These are phyloP conservation scores for Eryngium alpinum DNA, from an alignment of 140 eudicot genomes.

Conservation along the genomic window DNA sequence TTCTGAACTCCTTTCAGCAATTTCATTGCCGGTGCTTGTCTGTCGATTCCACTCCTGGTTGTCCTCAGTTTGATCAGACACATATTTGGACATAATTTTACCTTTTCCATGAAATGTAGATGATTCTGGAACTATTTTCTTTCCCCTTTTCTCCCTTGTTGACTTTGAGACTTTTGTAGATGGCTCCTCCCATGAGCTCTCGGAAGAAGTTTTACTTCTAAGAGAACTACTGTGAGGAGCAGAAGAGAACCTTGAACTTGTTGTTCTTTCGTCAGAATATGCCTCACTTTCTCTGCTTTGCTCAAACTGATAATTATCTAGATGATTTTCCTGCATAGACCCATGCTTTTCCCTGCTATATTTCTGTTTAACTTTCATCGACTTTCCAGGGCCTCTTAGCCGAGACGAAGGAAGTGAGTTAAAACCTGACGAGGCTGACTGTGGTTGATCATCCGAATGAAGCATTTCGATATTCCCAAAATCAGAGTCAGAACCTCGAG, in stretches of 20 bases:
- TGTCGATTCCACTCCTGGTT: constrained; percentile 44
- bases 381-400: constrained; percentile 41
- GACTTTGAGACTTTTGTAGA: constrained; percentile 44
- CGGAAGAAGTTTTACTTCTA: constrained; percentile 83
- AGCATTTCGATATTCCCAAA: constrained; percentile 34
- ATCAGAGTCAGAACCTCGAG: constrained; percentile 35
- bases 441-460: constrained; percentile 49
- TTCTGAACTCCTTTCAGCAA: constrained; percentile 30
- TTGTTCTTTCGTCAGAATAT: constrained; percentile 55
- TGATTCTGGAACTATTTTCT: constrained; percentile 37
- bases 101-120: constrained; percentile 33
- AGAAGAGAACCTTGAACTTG: constrained; percentile 61
- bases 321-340: constrained; percentile 32
- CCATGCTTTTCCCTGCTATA: constrained; percentile 43
- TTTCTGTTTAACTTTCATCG: constrained; percentile 49
- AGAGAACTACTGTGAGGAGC: constrained; percentile 62
- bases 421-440: constrained; percentile 28
- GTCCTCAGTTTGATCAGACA: constrained; percentile 36
- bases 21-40: constrained; percentile 26
- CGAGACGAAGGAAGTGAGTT: constrained; percentile 57
- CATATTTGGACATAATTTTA: constrained; percentile 34
- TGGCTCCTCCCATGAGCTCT: constrained; percentile 87
- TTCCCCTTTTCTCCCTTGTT: constrained; percentile 62
- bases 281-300: constrained; percentile 38
- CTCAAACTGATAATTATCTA: constrained; percentile 37